Conservation (phyloP, 345 rosid species). For the Salix brachista region DNA sequence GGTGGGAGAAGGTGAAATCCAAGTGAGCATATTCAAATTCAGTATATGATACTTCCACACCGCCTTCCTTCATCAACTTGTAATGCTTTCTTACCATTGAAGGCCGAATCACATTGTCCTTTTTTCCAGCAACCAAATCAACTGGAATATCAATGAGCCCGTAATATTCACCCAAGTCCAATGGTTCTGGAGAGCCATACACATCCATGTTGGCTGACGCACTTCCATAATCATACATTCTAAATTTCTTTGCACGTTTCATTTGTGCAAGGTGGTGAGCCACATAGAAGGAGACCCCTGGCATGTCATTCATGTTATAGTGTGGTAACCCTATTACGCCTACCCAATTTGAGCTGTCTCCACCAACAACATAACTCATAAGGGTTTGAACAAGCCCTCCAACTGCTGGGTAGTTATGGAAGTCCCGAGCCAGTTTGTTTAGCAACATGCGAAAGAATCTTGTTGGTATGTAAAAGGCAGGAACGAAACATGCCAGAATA, state of each 20-base stretch:
- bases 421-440: conserved; percentile 92
- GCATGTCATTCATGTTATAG: conserved; percentile 98
- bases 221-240: conserved; percentile 82
- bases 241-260: conserved; percentile 62
- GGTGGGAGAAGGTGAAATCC: conserved; percentile 93
- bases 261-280: conserved; percentile 87
- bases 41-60: conserved; percentile 59
- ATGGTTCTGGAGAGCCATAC: conserved; percentile 75
- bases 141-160: conserved; percentile 64
- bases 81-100: conserved; percentile 85
- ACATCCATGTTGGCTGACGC: conserved; percentile 52
- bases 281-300: conserved; percentile 77
- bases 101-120: conserved; percentile 75
- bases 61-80: conserved; percentile 60
- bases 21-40: conserved; percentile 90
- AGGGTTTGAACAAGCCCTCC: conserved; percentile 95
- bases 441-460: conserved; percentile 90
- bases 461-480: conserved; percentile 92
- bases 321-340: conserved; percentile 90
- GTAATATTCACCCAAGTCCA: conserved; percentile 78
- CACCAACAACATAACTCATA: conserved; percentile 80
- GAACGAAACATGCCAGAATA: conserved; percentile 50
- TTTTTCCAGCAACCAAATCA: conserved; percentile 78
- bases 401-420: conserved; percentile 87
- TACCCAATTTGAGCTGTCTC: conserved; percentile 98